Evolutionary conservation across 2,329 filamentous ascomycete genomes (phyloP).

Genomic region (Phialocephala sp.): DNA sequence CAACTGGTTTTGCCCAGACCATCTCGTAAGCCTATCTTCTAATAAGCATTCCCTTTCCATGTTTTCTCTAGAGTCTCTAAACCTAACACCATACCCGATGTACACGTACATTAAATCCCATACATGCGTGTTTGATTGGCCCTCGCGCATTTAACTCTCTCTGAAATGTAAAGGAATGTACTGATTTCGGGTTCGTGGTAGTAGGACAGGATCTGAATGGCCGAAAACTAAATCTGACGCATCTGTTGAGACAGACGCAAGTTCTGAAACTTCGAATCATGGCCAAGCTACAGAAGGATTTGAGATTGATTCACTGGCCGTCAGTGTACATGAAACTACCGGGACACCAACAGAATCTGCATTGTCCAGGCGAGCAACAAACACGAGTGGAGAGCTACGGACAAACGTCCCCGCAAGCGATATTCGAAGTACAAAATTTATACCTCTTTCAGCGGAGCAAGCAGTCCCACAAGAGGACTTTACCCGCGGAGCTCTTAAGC

Average conservation of each 20-base stretch:
- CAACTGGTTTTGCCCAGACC: not conserved
- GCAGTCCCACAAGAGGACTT: constrained; percentile 5
- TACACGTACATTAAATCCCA: no score
- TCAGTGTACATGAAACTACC: not conserved
- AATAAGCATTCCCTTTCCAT: no score
- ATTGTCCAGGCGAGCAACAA: not conserved
- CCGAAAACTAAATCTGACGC: not conserved
- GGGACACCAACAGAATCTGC: not conserved
- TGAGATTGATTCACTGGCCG: not conserved
- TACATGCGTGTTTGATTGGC: no score
- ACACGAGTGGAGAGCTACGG: not conserved
- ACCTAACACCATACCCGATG: no score
- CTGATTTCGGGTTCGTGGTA: not conserved
- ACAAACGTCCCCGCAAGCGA: not conserved
- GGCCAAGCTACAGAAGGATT: not conserved
- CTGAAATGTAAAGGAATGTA: not conserved
- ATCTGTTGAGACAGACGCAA: not conserved
- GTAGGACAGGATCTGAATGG: not conserved
- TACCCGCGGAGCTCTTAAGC: constrained; percentile 17
- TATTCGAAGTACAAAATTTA: not conserved
- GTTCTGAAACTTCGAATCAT: not conserved
- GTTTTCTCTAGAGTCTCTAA: no score
- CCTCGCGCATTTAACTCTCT: not conserved
- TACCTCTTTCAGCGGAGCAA: not conserved
- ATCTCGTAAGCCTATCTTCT: not conserved